Evolutionary conservation across 1,284 basidiomycete genomes (phyloP), one percentile per base, ranked within the genome.

Genomic region (Fomitopsis schrenkii): DNA sequence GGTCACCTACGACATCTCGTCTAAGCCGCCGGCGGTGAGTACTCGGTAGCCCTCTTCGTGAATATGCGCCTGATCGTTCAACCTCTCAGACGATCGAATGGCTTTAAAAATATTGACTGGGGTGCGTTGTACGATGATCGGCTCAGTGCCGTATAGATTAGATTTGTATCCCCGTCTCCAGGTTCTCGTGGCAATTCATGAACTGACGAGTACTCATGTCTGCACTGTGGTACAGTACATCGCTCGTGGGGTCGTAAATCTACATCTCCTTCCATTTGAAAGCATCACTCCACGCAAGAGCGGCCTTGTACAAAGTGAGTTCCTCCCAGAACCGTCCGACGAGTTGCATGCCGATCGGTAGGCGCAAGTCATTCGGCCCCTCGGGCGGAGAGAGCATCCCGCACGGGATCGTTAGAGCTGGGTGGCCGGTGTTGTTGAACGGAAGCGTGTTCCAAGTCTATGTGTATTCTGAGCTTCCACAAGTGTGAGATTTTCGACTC

Each of bases 1-100:
- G 48, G 91, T 97, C 52, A 93, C 92, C 6, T 97, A 97, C 74
- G 97, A 99, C 74, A 94, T 99, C 63, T 97, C 97, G 15, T 95
- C 93, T 63, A 99, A 99, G 80, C 97, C 97, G 45, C 97, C 97
- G 59, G 94, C 93, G 45, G 89, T 90, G 75, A 74, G 86, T 70
- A 57, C 53, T 22, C 22, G 22, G 22, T 22, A 22, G 22, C 22
- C 22, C 22, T 22, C 22, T 33, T 33, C 30, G 8, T 5, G 30
- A 33, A 10, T 26, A 14, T 35, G 26, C 14, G 33, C 46, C 59
- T 63, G 19, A 63, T 19, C 5, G 17, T 30, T 28, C 6, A 9
- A 10, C n/a, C 45, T 17, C 17, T 17, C 48, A 71, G 70, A 71
- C 70, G n/a, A 69, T 71, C 8, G 70, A 71, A 55, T 71, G 70